Base-by-base conservation (phyloP, 176 grass and related monocot species). In the Triticum monococcum region DNA sequence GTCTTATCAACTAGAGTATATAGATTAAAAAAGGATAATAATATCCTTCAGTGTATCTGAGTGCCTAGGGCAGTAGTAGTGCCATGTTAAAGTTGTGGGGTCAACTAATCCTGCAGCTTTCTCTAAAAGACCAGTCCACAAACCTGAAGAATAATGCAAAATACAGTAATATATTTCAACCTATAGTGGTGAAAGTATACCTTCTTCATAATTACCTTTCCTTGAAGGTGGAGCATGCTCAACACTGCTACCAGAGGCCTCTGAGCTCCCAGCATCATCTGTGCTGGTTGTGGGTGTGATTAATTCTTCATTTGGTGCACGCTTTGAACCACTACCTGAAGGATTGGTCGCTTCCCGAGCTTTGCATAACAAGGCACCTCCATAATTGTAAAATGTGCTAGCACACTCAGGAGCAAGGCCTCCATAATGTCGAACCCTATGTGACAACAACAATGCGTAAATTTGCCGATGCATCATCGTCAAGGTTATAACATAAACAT, bases 331-430 rank as follows among this genome's bases (percentile, higher is more conserved):
- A 87, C 86, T 81, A 33, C 88, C 96, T 41, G 92, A 78, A 56
- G 91, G 88, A 84, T 90, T 91, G 30, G 84, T 74, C 78, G 93
- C 96, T 54, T 92, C 91, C 78, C 92, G 93, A 70, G 90, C 88
- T 86, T 95, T 98, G 78, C 80, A 91, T n/a, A 95, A 86, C 43
- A 98, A 73, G 40, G 96, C 91, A 33, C 40, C 81, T 43, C 96
- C 96, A 9, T 95, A 95, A 38, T 92, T 94, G 86, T 85, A 98
- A 57, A 96, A 98, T 6, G 93, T 82, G 75, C 84, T 94, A 36
- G 75, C 92, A 90, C 93, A 98, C 84, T 98, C 93, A 7, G 78
- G 85, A 66, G 91, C 88, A 71, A 98, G 88, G 63, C 94, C 91
- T 64, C 93, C 96, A 82, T 91, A 73, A 60, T 89, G 86, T 35